Evolutionary conservation across 352 stramenopile species (phyloP), one percentile per base, ranked within the genome.

Genomic region (Globisporangium echinulatum): DNA sequence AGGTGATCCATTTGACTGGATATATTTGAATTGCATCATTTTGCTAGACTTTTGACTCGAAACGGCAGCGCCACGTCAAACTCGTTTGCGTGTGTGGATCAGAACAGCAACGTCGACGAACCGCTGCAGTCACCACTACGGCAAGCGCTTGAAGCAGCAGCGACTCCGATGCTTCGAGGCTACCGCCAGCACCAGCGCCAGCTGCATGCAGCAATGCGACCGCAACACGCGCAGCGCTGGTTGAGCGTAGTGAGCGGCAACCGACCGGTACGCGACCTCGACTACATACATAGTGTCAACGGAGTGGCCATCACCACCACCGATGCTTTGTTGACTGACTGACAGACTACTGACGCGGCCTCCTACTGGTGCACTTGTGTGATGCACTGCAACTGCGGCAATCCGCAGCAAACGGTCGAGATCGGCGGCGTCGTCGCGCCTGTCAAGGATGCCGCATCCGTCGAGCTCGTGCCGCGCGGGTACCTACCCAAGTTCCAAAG

Each of bases 371-470:
- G 5, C 14, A 9, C 13, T 4, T 56, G 38, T 9, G 7, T n/a
- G 7, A 36, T 13, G n/a, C 17, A 9, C 14, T 13, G 15, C 13
- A n/a, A 38, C 48, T 5, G 9, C 46, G 9, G 19, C 50, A 59
- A 33, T 60, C 61, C 2, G 25, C 25, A 44, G 40, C 40, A 13
- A 10, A 81, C 71, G n/a, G 66, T 90, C 15, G 75, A 88, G 61
- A 87, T 90, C 42, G 76, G 79, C 7, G 75, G 70, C 33, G 75
- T 90, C 17, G 67, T 79, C 7, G 75, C 74, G 7, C 59, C 63
- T n/a, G 62, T 82, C 36, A 19, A 72, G 66, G 59, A 71, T 87
- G 17, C 13, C n/a, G 42, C 9, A 17, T 52, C 4, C 5, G 8
- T 50, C 13, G 77, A 78, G 54, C 56, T 89, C 46, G 77, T 90